Conservation (phyloP, 1,284 basidiomycete species). For the Austroboletus niveus region DNA sequence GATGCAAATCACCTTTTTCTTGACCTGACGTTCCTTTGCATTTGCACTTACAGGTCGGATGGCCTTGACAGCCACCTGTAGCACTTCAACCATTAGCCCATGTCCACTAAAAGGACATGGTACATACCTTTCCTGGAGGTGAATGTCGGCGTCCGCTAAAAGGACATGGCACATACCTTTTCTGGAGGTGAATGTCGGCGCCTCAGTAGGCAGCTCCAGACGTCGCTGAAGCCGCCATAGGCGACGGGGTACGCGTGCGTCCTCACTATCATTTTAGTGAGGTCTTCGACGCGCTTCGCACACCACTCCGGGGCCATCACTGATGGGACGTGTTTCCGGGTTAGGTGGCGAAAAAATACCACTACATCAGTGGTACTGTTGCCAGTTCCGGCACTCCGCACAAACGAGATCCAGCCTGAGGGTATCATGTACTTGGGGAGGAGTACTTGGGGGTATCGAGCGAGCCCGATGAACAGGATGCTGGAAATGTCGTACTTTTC, state of each 20-base stretch:
- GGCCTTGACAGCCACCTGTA: conserved; percentile 44
- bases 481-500: no score
- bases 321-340: background rate
- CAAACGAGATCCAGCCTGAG: background rate
- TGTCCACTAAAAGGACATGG: background rate
- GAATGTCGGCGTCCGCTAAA: background rate
- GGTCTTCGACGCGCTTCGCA: conserved; percentile 2
- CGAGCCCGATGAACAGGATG: no score
- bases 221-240: conserved; percentile 27
- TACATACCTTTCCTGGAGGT: conserved; percentile 12
- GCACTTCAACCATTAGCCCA: background rate
- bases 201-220: conserved; percentile 22
- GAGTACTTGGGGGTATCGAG: no score
- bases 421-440: no score
- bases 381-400: conserved; percentile 1
- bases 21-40: conserved; percentile 33
- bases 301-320: background rate
- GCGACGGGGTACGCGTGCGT: conserved; percentile 16
- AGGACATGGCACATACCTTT: conserved; percentile 11
- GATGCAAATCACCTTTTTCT: conserved; percentile 25
- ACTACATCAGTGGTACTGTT: background rate
- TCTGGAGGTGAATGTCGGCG: background rate
- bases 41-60: conserved; percentile 34
- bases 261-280: conserved; percentile 17
- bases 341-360: background rate